Percentiles rank a stretch among this genome's conserved stretches.
Evolutionary conservation across 306 rosid species (phyloP).

Genomic region (Abrus precatorius): DNA sequence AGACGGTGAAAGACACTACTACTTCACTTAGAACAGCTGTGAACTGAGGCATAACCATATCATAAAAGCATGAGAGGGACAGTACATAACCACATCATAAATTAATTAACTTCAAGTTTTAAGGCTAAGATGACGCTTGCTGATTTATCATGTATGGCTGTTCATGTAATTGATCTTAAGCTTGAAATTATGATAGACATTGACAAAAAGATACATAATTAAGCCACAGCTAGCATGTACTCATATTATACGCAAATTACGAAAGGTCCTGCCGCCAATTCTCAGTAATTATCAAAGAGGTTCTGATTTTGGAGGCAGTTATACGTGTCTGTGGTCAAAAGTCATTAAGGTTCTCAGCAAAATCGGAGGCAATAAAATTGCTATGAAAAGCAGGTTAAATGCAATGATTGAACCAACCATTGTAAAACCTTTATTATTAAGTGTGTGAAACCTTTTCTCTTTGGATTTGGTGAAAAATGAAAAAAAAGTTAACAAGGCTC

Average conservation of each 20-base stretch:
- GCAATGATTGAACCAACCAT: conserved; percentile 37
- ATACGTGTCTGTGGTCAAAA: conserved; percentile 43
- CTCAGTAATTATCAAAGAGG: conserved; percentile 15
- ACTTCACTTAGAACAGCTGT: conserved; percentile 54
- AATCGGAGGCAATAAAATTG: conserved; percentile 43
- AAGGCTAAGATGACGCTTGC: conserved; percentile 36
- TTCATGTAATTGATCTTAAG: conserved; percentile 47
- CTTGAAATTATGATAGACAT: conserved; percentile 49
- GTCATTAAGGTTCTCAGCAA: conserved; percentile 28
- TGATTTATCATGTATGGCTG: conserved; percentile 40
- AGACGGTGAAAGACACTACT: conserved; percentile 41
- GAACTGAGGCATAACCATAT: conserved; percentile 42
- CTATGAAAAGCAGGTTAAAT: conserved; percentile 45
- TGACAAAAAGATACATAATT: conserved; percentile 48
- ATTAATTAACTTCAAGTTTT: conserved; percentile 45
- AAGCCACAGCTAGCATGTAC: conserved; percentile 38
- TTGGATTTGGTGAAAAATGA: not conserved
- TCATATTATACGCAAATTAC: conserved; percentile 43
- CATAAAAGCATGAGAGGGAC: conserved; percentile 45
- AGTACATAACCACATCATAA: conserved; percentile 30
- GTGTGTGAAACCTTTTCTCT: conserved; percentile 12
- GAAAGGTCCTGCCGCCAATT: conserved; percentile 52
- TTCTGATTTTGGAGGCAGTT: conserved; percentile 53
- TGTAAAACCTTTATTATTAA: conserved; percentile 2
- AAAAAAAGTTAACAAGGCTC: conserved; percentile 8